Evolutionary conservation across 371 early-diverging fungal species (phyloP).

Genomic region (Actinomortierella wolfii): DNA sequence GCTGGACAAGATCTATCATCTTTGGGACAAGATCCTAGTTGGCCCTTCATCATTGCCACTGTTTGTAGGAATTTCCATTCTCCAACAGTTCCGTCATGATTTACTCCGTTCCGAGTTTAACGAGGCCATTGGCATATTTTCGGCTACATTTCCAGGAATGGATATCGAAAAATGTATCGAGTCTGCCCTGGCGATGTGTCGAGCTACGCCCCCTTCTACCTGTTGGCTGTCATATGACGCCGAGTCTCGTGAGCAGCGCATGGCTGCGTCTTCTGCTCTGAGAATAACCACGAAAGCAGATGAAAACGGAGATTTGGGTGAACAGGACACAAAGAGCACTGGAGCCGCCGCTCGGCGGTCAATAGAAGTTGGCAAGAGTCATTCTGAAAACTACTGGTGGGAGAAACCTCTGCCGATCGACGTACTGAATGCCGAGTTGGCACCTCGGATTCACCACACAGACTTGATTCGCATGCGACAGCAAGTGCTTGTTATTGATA

Average conservation of each 20-base stretch:
- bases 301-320: slow-evolving; percentile 20
- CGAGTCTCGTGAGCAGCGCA: slow-evolving; percentile 26
- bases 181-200: slow-evolving; percentile 68
- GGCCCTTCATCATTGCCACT: slow-evolving; percentile 68
- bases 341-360: not conserved
- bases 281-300: not conserved
- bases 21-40: slow-evolving; percentile 79
- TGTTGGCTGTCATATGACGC: slow-evolving; percentile 45
- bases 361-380: not conserved
- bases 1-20: slow-evolving; percentile 75
- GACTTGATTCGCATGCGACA: slow-evolving; percentile 57
- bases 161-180: slow-evolving; percentile 76
- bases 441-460: slow-evolving; percentile 59
- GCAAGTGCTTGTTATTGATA: slow-evolving; percentile 63
- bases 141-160: slow-evolving; percentile 71
- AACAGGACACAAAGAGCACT: not conserved
- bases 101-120: slow-evolving; percentile 69
- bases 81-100: slow-evolving; percentile 65
- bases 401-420: slow-evolving; percentile 60
- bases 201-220: slow-evolving; percentile 64
- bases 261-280: slow-evolving; percentile 10
- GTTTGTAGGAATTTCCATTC: slow-evolving; percentile 73
- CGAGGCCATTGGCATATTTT: slow-evolving; percentile 65
- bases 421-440: slow-evolving; percentile 57
- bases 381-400: slow-evolving; percentile 55